phyloP scores from a whole-genome alignment of 306 rosid genomes.

The Cucurbita moschata region DNA sequence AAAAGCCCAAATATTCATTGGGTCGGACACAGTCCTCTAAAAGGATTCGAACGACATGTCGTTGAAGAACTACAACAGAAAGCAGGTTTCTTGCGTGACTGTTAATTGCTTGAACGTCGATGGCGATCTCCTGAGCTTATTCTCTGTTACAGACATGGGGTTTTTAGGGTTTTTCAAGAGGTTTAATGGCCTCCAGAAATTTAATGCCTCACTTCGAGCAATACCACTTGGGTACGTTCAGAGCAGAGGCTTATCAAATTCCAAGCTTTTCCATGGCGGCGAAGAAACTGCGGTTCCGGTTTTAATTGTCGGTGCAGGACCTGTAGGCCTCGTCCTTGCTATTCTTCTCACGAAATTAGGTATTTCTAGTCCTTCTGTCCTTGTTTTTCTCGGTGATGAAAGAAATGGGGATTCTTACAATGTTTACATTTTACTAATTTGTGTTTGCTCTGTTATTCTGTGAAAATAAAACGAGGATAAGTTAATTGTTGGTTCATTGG shows the following conservation, averaged over 20 bases:
- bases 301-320: conserved; percentile 77
- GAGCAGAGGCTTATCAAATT: conserved; percentile 38
- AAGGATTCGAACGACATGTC: background rate
- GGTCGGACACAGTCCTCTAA: background rate
- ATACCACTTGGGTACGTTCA: conserved; percentile 16
- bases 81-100: background rate
- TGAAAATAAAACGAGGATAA: background rate
- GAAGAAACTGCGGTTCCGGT: conserved; percentile 51
- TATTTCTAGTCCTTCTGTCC: conserved; percentile 9
- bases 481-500: background rate
- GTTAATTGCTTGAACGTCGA: background rate
- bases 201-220: conserved; percentile 20
- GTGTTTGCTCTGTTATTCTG: background rate
- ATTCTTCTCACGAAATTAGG: conserved; percentile 74
- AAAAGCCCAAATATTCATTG: background rate
- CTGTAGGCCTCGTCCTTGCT: conserved; percentile 83
- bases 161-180: conserved; percentile 24
- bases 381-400: background rate
- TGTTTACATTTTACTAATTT: background rate
- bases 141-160: conserved; percentile 28
- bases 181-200: conserved; percentile 15
- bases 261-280: conserved; percentile 20
- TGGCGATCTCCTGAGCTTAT: conserved; percentile 5
- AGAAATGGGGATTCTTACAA: background rate
- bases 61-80: background rate